Base-by-base conservation (phyloP, 2,329 filamentous ascomycete species). In the Xylariaceae sp. region DNA sequence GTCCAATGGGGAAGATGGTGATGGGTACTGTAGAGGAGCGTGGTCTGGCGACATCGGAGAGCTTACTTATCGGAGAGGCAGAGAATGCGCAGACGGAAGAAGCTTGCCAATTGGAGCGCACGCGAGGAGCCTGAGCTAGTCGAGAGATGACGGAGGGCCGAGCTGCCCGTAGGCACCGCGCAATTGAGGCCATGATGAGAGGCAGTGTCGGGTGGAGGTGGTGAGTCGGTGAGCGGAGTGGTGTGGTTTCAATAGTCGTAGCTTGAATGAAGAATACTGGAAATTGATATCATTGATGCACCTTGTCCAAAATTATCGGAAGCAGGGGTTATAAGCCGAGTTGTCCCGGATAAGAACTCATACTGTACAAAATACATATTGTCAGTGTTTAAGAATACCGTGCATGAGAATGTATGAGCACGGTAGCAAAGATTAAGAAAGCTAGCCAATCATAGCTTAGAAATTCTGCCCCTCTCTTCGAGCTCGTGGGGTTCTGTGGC, bases 181-280 rank as follows among this genome's bases (percentile, higher is more conserved):
- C 78, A 73, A 87, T 81, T 74, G 83, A 85, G 62, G 83, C 81
- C 66, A 68, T 68, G n/a, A 11, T 56, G 37, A 23, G 16, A 44
- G 29, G 39, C 37, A 26, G 45, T 36, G 30, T 39, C 27, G 35
- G 33, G 41, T 50, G 55, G 53, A 45, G 39, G 35, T 42, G 50
- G 49, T 10, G 21, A 29, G 27, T 44, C 33, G 40, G 36, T 52
- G 46, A 55, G 27, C 6, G 33, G 35, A 30, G 55, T 48, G 54
- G 50, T 51, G 42, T 24, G 47, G 46, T 57, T 54, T 46, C 44
- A 29, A 41, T 13, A 6, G 18, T 21, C 18, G 35, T 20, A 37
- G 35, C 35, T 37, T 18, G 18, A 11, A 15, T n/a, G 16, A 33
- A 16, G 30, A 33, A 33, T n/a, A n/a, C 15, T 37, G 50, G 50